Evolutionary conservation across 495 filamentous ascomycete genomes (phyloP).

Genomic region (Neurospora sp.): DNA sequence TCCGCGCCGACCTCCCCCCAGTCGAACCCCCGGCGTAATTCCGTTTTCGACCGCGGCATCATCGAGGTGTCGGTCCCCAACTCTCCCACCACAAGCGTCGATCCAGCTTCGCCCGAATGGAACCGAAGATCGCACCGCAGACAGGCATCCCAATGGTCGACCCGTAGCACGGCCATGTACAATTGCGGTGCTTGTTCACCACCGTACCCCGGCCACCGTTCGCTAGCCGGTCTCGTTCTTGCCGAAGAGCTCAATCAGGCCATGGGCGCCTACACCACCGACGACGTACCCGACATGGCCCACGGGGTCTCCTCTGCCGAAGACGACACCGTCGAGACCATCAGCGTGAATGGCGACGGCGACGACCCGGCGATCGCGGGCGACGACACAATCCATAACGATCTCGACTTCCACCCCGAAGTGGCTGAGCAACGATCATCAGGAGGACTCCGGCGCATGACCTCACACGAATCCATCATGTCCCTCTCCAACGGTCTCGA

Average conservation of each 20-base stretch:
- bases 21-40: slow-evolving; percentile 55
- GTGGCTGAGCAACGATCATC: slow-evolving; percentile 5
- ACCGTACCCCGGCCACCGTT: not conserved
- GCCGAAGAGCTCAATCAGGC: not conserved
- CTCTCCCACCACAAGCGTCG: slow-evolving; percentile 61
- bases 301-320: slow-evolving; percentile 10
- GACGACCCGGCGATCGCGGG: not conserved
- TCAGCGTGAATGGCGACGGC: not conserved
- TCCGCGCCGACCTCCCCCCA: slow-evolving; percentile 76
- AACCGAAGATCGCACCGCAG: slow-evolving; percentile 37
- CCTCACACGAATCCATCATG: slow-evolving; percentile 46
- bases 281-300: slow-evolving; percentile 10
- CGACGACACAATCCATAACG: not conserved
- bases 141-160: slow-evolving; percentile 43
- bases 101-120: slow-evolving; percentile 49
- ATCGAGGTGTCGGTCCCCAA: slow-evolving; percentile 54
- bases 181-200: slow-evolving; percentile 4
- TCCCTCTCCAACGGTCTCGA: slow-evolving; percentile 44
- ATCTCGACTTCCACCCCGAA: slow-evolving; percentile 9
- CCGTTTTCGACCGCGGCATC: slow-evolving; percentile 65
- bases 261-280: slow-evolving; percentile 10
- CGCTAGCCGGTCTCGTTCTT: slow-evolving; percentile 4
- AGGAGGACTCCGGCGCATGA: slow-evolving; percentile 24
- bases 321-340: slow-evolving; percentile 8
- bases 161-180: slow-evolving; percentile 29